phyloP scores from a whole-genome alignment of 1,139 yeast species.

The Ogataea hybrid region DNA sequence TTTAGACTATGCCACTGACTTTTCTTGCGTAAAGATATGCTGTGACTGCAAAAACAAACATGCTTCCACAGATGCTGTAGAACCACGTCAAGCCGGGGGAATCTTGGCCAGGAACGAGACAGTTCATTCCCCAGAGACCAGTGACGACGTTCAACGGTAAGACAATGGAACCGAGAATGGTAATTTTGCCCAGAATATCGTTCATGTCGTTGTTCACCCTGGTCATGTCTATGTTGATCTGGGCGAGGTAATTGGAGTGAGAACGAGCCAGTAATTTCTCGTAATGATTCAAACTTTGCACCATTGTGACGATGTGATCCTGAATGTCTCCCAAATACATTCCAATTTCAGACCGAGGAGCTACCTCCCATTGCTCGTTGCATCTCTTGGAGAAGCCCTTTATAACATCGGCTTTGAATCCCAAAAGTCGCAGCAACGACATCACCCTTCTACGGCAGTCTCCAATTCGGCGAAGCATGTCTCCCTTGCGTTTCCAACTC shows the following conservation, averaged over 20 bases:
- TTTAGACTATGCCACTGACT: slow-evolving; percentile 29
- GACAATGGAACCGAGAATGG: slow-evolving; percentile 91
- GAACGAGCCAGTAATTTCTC: slow-evolving; percentile 90
- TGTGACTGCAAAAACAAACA: slow-evolving; percentile 42
- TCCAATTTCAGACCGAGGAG: slow-evolving; percentile 76
- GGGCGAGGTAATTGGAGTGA: slow-evolving; percentile 94
- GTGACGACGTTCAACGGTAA: slow-evolving; percentile 92
- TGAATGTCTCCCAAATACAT: slow-evolving; percentile 93
- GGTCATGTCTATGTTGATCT: slow-evolving; percentile 95
- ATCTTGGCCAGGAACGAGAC: slow-evolving; percentile 90
- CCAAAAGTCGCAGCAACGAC: slow-evolving; percentile 80
- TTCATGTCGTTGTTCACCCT: slow-evolving; percentile 96
- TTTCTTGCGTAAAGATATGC: slow-evolving; percentile 46
- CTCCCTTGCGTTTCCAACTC: slow-evolving; percentile 91
- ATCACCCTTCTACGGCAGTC: slow-evolving; percentile 93
- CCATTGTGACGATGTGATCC: slow-evolving; percentile 95
- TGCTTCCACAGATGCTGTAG: slow-evolving; percentile 45
- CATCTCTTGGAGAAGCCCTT: slow-evolving; percentile 92
- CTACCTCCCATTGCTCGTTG: slow-evolving; percentile 76
- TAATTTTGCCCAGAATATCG: slow-evolving; percentile 90
- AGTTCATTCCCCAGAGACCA: slow-evolving; percentile 99
- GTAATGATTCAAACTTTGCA: slow-evolving; percentile 87
- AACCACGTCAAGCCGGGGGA: slow-evolving; percentile 76
- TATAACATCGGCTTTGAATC: slow-evolving; percentile 94
- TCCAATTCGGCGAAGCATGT: slow-evolving; percentile 91